A percentile compares a stretch with the other conserved stretches of the same genome.
Conservation (phyloP, 1,284 basidiomycete species). For the Ceratobasidium sp. region DNA sequence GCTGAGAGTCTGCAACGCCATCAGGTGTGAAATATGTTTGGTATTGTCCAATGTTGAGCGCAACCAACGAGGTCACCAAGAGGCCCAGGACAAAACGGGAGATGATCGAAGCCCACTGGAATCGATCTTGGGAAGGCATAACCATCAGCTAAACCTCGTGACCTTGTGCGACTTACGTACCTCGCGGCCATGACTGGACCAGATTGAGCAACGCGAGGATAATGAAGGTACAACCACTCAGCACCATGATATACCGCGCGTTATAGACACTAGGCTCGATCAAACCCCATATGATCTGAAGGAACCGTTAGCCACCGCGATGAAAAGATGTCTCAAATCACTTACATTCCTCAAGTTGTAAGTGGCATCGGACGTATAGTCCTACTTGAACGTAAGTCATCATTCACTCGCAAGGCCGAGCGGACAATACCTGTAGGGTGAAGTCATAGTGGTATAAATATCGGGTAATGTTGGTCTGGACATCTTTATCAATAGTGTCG, state of each 20-base stretch:
- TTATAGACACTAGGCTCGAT: not conserved
- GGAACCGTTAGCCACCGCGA: too few species aligned
- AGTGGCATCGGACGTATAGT: too few species aligned
- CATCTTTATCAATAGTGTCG: not conserved
- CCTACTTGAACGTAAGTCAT: too few species aligned
- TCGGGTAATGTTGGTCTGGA: not conserved
- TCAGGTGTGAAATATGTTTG: not conserved
- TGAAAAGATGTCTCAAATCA: too few species aligned
- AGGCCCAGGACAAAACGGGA: not conserved
- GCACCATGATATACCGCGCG: conserved; percentile 12
- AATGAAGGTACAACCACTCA: conserved; percentile 3
- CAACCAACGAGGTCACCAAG: not conserved
- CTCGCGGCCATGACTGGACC: conserved; percentile 24
- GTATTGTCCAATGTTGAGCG: conserved; percentile 15
- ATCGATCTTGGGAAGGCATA: not conserved
- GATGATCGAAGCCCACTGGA: conserved; percentile 7
- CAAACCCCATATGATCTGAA: conserved; percentile 5
- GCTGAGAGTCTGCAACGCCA: not conserved
- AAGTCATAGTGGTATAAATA: not conserved
- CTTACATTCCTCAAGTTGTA: too few species aligned
- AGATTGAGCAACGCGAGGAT: not conserved
- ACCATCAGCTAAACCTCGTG: not conserved
- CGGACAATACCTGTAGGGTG: not conserved
- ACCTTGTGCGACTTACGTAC: not conserved
- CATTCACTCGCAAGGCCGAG: too few species aligned